Evolutionary conservation across 805 yeast genomes (phyloP), one percentile per base, ranked within the genome.

Genomic region (Starmerella vaccinii): DNA sequence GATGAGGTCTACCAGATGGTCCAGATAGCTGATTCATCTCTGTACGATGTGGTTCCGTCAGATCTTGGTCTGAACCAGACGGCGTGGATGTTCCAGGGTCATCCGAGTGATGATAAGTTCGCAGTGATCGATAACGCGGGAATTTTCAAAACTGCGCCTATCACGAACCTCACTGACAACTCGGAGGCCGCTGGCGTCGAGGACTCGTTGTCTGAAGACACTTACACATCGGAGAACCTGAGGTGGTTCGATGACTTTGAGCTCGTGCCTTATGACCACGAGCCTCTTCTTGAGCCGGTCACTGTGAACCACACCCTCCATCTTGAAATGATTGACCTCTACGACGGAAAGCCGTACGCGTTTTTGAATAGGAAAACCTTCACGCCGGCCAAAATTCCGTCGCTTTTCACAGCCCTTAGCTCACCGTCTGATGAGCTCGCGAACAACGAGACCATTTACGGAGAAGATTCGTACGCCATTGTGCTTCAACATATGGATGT

Each of bases 331-430:
- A 81, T 82, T 66, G 85, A 86, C 73, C 74, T 92, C 68, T 76
- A 74, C 45, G 72, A 87, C 67, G 98, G 98, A 72, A 74, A 82
- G 56, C 88, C 88, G 72, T 92, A 92, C 65, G 97, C 97, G n/a
- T 84, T 90, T 71, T 87, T 90, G 82, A 89, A 90, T 74, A 82
- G 86, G 65, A 73, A 84, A 63, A 76, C 95, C 22, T 92, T 77
- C 68, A 71, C 76, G 32, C 65, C 76, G 34, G 95, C 97, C 57
- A 82, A 79, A 68, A 95, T 90, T 15, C 98, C 98, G 46, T 71
- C 89, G 5, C 71, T 92, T 54, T 75, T 78, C 68, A 78, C 95
- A 3, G 95, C 77, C n/a, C 64, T 87, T 61, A 71, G 82, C 41
- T 76, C 95, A 32, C 82, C 73, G 22, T 58, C 63, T 29, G 71